These are phyloP conservation scores for Daedaleopsis nitida DNA, from an alignment of 768 basidiomycete genomes.

Conservation along the genomic window DNA sequence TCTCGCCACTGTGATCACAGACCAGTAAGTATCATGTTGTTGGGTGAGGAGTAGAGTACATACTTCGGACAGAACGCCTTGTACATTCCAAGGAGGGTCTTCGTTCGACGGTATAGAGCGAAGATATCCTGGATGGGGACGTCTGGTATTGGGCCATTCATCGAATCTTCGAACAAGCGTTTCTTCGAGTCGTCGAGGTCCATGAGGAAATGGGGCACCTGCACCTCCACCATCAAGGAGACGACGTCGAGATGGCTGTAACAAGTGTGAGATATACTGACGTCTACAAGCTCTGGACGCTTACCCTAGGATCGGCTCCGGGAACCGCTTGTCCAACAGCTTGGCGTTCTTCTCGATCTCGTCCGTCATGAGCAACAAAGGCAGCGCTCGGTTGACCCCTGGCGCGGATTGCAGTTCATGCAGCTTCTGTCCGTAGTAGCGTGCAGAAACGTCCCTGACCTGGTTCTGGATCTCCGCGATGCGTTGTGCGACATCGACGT, in stretches of 20 bases:
- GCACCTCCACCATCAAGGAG: slow-evolving; percentile 68
- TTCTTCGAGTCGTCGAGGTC: slow-evolving; percentile 74
- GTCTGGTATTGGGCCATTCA: slow-evolving; percentile 85
- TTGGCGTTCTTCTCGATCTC: slow-evolving; percentile 89
- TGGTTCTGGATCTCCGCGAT: slow-evolving; percentile 68
- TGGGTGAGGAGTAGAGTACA: slow-evolving; percentile 30
- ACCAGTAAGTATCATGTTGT: not conserved
- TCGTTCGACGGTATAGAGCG: slow-evolving; percentile 77
- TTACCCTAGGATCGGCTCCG: slow-evolving; percentile 79
- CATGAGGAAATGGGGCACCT: slow-evolving; percentile 62
- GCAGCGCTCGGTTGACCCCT: slow-evolving; percentile 80
- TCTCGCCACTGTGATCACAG: slow-evolving; percentile 43
- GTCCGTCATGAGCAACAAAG: slow-evolving; percentile 80
- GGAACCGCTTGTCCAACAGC: slow-evolving; percentile 83
- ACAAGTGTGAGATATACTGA: not conserved
- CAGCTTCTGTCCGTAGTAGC: slow-evolving; percentile 65
- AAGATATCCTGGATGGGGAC: slow-evolving; percentile 91
- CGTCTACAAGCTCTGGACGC: slow-evolving; percentile 26
- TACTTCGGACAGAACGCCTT: slow-evolving; percentile 80
- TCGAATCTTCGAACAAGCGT: slow-evolving; percentile 77
- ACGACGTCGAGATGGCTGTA: slow-evolving; percentile 73
- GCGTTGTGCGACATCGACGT: slow-evolving; percentile 71
- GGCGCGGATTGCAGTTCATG: slow-evolving; percentile 66
- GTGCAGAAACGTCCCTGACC: slow-evolving; percentile 57
- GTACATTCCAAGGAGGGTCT: slow-evolving; percentile 77